Percentiles rank a stretch among this genome's conserved stretches.
phyloP scores from a whole-genome alignment of 306 rosid species.

The Castanea sativa region DNA sequence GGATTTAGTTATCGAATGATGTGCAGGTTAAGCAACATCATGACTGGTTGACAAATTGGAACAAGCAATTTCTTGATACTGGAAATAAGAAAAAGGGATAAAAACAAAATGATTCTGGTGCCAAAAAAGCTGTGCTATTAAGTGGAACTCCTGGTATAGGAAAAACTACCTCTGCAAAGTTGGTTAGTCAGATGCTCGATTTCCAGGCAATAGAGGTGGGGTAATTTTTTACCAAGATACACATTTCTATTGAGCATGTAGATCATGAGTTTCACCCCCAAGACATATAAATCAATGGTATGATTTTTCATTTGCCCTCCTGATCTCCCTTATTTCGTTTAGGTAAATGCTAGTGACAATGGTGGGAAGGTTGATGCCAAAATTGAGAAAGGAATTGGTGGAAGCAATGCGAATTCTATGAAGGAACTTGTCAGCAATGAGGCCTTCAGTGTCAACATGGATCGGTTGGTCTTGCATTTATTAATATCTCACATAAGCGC shows the following conservation, averaged over 20 bases:
- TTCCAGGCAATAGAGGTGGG: conserved; percentile 83
- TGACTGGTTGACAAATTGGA: conserved; percentile 85
- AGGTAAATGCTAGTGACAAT: conserved; percentile 99
- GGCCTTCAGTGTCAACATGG: conserved; percentile 45
- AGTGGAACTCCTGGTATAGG: conserved; percentile 99
- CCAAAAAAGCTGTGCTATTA: conserved; percentile 76
- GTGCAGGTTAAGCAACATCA: conserved; percentile 83
- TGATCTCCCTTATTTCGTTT: conserved; percentile 17
- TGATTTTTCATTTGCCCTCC: conserved; percentile 7
- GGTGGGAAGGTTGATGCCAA: conserved; percentile 95
- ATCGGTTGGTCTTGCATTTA: conserved; percentile 58
- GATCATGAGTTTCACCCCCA: neutral
- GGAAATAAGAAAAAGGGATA: conserved; percentile 58
- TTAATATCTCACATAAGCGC: conserved; percentile 5
- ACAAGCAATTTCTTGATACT: conserved; percentile 65
- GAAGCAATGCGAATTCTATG: conserved; percentile 84
- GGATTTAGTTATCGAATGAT: conserved; percentile 32
- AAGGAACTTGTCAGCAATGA: conserved; percentile 83
- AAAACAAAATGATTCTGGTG: conserved; percentile 57
- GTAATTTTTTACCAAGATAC: conserved; percentile 14
- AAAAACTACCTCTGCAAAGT: conserved; percentile 93
- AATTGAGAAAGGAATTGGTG: conserved; percentile 83
- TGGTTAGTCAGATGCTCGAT: conserved; percentile 88
- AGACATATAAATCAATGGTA: neutral
- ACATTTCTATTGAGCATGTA: neutral